These are phyloP conservation scores for Colletotrichum tamarilloi DNA, from an alignment of 2,329 filamentous ascomycete species.

Conservation along the genomic window DNA sequence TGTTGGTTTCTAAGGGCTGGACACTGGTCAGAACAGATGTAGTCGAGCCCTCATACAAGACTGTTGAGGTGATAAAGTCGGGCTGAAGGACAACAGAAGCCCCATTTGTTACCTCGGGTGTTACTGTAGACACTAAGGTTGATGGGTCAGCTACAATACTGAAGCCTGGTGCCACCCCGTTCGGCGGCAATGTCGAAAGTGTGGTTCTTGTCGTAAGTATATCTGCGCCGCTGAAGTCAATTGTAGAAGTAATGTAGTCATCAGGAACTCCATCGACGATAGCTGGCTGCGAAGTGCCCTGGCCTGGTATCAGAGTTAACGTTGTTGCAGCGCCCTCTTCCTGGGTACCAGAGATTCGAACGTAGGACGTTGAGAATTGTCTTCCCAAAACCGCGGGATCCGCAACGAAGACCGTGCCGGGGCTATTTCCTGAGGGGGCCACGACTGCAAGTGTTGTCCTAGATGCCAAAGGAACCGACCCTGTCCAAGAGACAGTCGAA, in stretches of 20 bases:
- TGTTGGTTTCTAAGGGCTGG: not conserved
- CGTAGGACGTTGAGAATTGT: not conserved
- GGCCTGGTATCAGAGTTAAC: not conserved
- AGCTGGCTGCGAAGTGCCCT: not conserved
- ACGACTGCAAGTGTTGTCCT: constrained; percentile 11
- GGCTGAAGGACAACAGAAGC: not conserved
- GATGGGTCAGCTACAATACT: constrained; percentile 1
- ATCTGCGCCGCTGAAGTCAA: not conserved
- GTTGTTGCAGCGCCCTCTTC: not conserved
- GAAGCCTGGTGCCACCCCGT: not conserved
- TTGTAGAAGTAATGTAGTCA: not conserved
- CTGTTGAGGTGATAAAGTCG: constrained; percentile 3
- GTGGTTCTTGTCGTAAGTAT: not conserved
- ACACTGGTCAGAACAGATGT: not conserved
- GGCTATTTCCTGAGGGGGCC: constrained; percentile 3
- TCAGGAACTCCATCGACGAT: constrained; percentile 2
- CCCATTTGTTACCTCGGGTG: no score
- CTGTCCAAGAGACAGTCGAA: constrained; percentile 22
- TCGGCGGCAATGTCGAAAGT: constrained; percentile 1
- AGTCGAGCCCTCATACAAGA: not conserved
- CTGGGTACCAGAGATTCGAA: not conserved
- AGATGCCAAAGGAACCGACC: not conserved
- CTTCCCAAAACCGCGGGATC: constrained; percentile 20
- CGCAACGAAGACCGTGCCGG: constrained; percentile 27
- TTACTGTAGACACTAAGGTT: not conserved